Percentiles rank a stretch among this genome's conserved stretches.
Conservation (phyloP, 179 eudicot species). For the Corrigiola litoralis region DNA sequence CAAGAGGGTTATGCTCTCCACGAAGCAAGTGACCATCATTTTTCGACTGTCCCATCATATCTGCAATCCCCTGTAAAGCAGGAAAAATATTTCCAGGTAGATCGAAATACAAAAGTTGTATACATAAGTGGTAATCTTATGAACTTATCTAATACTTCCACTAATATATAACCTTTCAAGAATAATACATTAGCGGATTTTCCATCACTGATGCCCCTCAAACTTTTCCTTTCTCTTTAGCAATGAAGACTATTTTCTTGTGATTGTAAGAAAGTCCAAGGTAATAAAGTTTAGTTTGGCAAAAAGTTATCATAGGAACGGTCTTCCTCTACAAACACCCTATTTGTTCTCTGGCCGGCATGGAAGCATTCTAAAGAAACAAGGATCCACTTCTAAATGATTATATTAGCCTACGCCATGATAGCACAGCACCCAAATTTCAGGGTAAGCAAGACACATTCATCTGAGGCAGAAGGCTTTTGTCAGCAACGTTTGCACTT, state of each 20-base stretch:
- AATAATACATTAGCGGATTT: too few species aligned
- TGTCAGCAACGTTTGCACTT: slow-evolving; percentile 83
- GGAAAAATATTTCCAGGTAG: background rate
- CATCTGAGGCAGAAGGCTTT: slow-evolving; percentile 94
- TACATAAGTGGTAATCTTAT: background rate
- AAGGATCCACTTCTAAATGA: too few species aligned
- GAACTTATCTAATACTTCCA: background rate
- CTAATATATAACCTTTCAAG: too few species aligned
- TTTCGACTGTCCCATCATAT: slow-evolving; percentile 76
- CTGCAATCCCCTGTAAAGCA: slow-evolving; percentile 73
- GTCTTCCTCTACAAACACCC: too few species aligned
- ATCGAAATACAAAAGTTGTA: background rate
- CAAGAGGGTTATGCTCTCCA: slow-evolving; percentile 90
- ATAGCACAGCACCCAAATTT: too few species aligned
- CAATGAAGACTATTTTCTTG: background rate
- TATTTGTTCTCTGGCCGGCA: too few species aligned
- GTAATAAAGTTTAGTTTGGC: too few species aligned
- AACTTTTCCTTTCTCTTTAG: too few species aligned
- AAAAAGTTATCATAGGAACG: too few species aligned
- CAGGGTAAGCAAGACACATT: slow-evolving; percentile 79
- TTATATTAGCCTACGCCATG: too few species aligned
- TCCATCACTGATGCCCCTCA: too few species aligned
- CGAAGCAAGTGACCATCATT: slow-evolving; percentile 86
- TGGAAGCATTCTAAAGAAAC: too few species aligned
- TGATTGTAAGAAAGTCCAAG: background rate